Evolutionary conservation across 345 rosid species (phyloP), one percentile per base, ranked within the genome.

Genomic region (Aurinia saxatilis): DNA sequence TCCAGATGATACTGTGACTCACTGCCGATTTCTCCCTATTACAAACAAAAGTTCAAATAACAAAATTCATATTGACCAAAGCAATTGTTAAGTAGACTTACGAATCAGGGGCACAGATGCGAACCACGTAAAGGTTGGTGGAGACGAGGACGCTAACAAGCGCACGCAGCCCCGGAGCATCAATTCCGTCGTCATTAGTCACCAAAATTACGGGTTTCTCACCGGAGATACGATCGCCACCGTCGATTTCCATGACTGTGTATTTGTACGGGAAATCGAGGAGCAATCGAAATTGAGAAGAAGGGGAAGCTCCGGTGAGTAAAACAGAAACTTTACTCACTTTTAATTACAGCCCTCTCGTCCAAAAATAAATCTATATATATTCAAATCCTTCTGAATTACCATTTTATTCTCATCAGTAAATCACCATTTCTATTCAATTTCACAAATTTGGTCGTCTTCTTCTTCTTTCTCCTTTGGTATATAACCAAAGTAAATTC

Each of bases 121-220:
- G 83, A 62, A 92, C 85, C 3, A 52, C 40, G 80, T 72, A 89
- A 68, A 75, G 81, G 58, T 75, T 57, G 68, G 86, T 55, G 47
- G 98, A 66, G 82, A 85, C 79, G 13, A 92, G 88, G 73, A 78
- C 88, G 30, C 74, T 64, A 54, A 89, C 95, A 2, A 89, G 83
- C 19, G 93, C 59, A 1, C 81, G 82, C 8, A 92, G 62, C 14
- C 98, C 95, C 4, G 93, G 82, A 0, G 93, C 98, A 75, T 89
- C 95, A 30, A 92, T 89, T 3, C 98, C 98, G 76, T 92, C 96
- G 77, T 92, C 96, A 80, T 89, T 92, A 11, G 96, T 89, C 57
- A 92, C 71, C 87, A 92, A 27, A 41, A 89, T 66, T 71, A 79
- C 72, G 27, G 89, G 84, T 7, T 58, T 65, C 7, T 67, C 55